These are phyloP conservation scores for Schizochytrium sp. DNA, from an alignment of 108 stramenopile genomes.

Conservation along the genomic window DNA sequence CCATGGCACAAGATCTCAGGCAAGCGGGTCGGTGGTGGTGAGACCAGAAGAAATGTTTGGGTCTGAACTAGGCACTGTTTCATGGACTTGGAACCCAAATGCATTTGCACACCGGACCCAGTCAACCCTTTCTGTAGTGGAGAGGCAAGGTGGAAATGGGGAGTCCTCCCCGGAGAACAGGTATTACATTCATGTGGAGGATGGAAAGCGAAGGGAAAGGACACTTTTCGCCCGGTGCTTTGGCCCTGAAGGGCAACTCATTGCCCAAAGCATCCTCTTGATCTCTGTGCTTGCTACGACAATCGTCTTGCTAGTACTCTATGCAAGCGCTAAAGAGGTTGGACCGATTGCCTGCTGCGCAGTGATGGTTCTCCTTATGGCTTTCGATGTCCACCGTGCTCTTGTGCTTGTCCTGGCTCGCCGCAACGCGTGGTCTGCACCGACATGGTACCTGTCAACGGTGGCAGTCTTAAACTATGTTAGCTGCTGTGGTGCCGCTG, in stretches of 20 bases:
- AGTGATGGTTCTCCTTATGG: background rate
- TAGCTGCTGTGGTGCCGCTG: background rate
- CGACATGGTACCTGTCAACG: background rate
- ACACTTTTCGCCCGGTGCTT: background rate
- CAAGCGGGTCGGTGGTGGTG: background rate
- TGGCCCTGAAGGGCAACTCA: constrained; percentile 8
- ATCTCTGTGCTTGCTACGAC: background rate
- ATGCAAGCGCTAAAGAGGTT: background rate
- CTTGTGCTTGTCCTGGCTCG: background rate
- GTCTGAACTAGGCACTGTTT: background rate
- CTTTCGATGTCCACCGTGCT: background rate
- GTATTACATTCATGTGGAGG: background rate
- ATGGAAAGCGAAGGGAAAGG: background rate
- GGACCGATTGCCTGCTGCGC: background rate
- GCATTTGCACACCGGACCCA: background rate
- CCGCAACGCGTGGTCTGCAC: background rate
- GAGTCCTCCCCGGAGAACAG: background rate
- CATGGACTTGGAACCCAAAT: constrained; percentile 23
- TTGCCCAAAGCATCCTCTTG: background rate
- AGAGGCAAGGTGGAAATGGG: background rate
- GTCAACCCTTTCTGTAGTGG: background rate
- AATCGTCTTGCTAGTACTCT: background rate
- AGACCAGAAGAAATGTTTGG: constrained; percentile 21
- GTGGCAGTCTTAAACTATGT: background rate
- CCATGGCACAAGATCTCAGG: background rate